Conservation (phyloP, 495 filamentous ascomycete species). For the Tuber indicum region DNA sequence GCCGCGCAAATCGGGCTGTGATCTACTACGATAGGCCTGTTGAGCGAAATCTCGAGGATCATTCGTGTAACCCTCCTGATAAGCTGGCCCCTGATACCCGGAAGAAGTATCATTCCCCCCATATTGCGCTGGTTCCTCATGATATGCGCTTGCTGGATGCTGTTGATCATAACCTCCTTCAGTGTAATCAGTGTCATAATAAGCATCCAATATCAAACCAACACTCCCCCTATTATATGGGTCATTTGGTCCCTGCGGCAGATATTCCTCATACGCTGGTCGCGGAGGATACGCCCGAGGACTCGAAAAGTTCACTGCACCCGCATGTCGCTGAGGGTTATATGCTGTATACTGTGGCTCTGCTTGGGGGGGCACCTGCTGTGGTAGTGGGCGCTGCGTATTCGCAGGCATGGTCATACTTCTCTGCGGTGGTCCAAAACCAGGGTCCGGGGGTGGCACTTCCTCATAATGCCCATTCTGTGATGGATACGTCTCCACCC, state of each 20-base stretch:
- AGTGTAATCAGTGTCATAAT: slow-evolving; percentile 35
- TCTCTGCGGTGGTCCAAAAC: slow-evolving; percentile 44
- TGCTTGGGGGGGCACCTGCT: slow-evolving; percentile 29
- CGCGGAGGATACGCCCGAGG: slow-evolving; percentile 16
- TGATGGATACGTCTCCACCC: slow-evolving; percentile 11
- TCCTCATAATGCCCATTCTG: slow-evolving; percentile 17
- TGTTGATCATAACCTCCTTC: slow-evolving; percentile 22
- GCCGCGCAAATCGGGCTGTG: slow-evolving; percentile 60
- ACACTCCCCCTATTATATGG: slow-evolving; percentile 31
- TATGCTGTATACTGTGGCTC: slow-evolving; percentile 25
- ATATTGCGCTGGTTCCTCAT: slow-evolving; percentile 8
- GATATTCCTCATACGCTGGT: slow-evolving; percentile 1
- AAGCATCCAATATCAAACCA: slow-evolving; percentile 36
- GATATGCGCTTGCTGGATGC: slow-evolving; percentile 11
- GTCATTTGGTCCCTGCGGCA: slow-evolving; percentile 11
- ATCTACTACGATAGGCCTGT: slow-evolving; percentile 51
- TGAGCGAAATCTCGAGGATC: slow-evolving; percentile 42
- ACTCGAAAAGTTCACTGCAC: slow-evolving; percentile 17
- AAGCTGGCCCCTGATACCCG: not conserved
- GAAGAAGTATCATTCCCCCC: not conserved
- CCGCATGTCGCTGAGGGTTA: slow-evolving; percentile 22
- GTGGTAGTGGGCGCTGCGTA: slow-evolving; percentile 46
- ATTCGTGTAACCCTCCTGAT: slow-evolving; percentile 12
- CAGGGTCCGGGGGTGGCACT: slow-evolving; percentile 32
- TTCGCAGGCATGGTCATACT: slow-evolving; percentile 53